phyloP scores from a whole-genome alignment of 257 asterid genomes.

The Gentiana straminea region DNA sequence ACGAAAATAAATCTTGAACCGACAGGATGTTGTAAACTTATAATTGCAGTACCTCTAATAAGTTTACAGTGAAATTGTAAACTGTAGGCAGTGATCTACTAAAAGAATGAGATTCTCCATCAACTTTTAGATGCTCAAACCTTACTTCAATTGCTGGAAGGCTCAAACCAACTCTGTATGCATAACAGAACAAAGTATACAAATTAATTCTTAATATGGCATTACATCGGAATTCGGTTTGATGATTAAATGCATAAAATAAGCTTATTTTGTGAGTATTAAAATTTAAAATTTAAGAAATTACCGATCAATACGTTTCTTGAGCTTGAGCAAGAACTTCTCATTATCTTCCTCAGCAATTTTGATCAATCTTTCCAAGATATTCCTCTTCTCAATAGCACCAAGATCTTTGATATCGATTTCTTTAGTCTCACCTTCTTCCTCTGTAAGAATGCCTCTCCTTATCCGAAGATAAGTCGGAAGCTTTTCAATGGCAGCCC shows the following conservation, averaged over 20 bases:
- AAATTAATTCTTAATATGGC: too few relatives aligned
- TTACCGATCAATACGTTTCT: constrained; percentile 63
- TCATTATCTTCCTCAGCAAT: constrained; percentile 79
- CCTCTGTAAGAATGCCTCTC: constrained; percentile 55
- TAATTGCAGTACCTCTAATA: constrained; percentile 35
- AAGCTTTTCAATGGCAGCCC: constrained; percentile 85
- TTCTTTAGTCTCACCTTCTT: constrained; percentile 42
- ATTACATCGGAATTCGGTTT: too few relatives aligned
- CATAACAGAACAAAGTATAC: background rate
- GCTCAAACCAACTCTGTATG: constrained; percentile 24
- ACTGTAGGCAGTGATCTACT: constrained; percentile 30
- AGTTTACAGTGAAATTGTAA: constrained; percentile 33
- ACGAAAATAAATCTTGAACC: background rate
- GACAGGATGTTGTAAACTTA: background rate
- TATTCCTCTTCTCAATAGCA: constrained; percentile 43
- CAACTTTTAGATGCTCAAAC: constrained; percentile 24
- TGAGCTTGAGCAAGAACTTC: constrained; percentile 59
- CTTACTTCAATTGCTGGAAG: constrained; percentile 31
- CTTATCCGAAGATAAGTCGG: constrained; percentile 63
- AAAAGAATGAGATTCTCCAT: constrained; percentile 22
- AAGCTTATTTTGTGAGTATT: too few relatives aligned
- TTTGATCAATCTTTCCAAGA: constrained; percentile 53
- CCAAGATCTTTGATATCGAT: constrained; percentile 59
- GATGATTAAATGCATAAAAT: too few relatives aligned
- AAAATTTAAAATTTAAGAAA: too few relatives aligned